These are phyloP conservation scores for Groenewaldozyma auringiensis DNA, from an alignment of 1,139 yeast genomes.

Conservation along the genomic window DNA sequence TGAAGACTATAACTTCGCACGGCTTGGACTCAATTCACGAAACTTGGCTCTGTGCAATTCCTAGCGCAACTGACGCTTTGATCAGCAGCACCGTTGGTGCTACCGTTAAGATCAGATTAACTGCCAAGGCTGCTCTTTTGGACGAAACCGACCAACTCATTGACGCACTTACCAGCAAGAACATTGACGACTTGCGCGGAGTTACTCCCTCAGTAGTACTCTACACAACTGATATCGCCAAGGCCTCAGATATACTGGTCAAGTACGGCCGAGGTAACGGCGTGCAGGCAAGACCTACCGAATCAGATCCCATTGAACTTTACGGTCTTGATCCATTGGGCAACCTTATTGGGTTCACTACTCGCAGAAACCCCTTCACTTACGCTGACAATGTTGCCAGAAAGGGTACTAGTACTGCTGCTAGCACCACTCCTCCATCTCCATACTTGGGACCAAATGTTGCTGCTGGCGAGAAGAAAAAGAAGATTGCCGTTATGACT, in stretches of 20 bases:
- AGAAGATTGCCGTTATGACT: conserved; percentile 89
- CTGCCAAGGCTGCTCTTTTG: conserved; percentile 20
- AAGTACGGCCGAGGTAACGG: conserved; percentile 10
- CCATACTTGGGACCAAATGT: conserved; percentile 5
- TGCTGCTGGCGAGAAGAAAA: conserved; percentile 18
- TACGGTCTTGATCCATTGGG: conserved; percentile 58
- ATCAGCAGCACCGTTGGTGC: conserved; percentile 14
- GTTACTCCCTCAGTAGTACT: conserved; percentile 29
- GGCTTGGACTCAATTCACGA: conserved; percentile 22
- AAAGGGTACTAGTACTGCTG: conserved; percentile 1
- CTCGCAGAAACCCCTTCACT: conserved; percentile 29
- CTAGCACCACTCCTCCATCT: conserved; percentile 1
- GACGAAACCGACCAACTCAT: conserved; percentile 16
- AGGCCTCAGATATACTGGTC: conserved; percentile 13
- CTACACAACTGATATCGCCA: conserved; percentile 23
- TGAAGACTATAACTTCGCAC: conserved; percentile 25
- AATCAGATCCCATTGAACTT: conserved; percentile 35
- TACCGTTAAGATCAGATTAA: conserved; percentile 29
- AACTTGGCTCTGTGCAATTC: conserved; percentile 24
- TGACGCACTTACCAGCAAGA: conserved; percentile 14
- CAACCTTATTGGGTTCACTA: conserved; percentile 49
- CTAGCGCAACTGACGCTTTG: background rate
- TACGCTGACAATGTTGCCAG: conserved; percentile 11
- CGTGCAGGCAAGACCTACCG: conserved; percentile 24
- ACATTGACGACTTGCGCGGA: conserved; percentile 33